Evolutionary conservation across 371 early-diverging fungal genomes (phyloP), one percentile per base, ranked within the genome.

Genomic region (Mortierella sp.): DNA sequence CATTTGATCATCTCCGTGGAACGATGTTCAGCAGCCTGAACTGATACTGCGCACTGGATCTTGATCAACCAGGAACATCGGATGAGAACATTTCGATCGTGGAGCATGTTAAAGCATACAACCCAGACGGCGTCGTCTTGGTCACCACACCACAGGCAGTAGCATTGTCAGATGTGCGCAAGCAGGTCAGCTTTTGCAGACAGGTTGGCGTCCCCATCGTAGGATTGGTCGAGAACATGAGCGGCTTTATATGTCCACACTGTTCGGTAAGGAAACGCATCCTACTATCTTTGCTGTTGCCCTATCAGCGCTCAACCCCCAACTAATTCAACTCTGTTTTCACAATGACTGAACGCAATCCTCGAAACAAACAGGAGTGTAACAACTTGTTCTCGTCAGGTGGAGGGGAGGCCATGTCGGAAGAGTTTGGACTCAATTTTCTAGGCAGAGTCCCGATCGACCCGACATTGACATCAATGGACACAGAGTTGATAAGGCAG

Each of bases 141-240:
- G 94, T 96, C 18, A 96, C 98, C 0, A 97, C 99, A 3, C 95
- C 98, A 38, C 96, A 98, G 81, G 83, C 81, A 30, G 88, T 98
- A 0, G 89, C 96, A 4, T 81, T 96, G 60, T 86, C 90, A 39
- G 97, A 97, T 83, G 95, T 96, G 13, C 87, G 92, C 26, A 93
- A 92, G 65, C 93, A 95, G 58, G 84, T 96, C 46, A 90, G 89
- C 54, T 96, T 96, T 70, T 96, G 96, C 81, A 80, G 82, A 48
- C 93, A 92, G 60, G 92, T 92, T 31, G 86, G 88, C 27, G 72
- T 97, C 38, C 86, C 87, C 0, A 87, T 97, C 50, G 62, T 96
- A 1, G 97, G 98, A 12, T 84, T 97, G 13, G 85, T 98, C 27
- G 98, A 98, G 76, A 98, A 98, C 76, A 97, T 98, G 97, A 86